Percentiles rank a stretch among this genome's conserved stretches.
phyloP scores from a whole-genome alignment of 345 rosid genomes.

The Linum trigynum region DNA sequence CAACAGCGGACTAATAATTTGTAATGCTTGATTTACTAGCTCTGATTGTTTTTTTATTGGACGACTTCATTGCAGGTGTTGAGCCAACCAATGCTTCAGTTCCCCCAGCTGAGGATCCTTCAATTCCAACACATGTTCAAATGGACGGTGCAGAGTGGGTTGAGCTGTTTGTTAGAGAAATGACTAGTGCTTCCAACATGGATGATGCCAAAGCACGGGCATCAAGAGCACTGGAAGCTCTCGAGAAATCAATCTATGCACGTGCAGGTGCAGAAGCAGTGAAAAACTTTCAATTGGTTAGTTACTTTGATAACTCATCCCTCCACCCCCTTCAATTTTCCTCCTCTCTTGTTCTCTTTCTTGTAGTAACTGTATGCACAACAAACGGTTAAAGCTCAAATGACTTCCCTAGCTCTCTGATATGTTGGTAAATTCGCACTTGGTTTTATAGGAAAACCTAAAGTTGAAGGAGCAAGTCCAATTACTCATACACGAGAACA shows the following conservation, averaged over 20 bases:
- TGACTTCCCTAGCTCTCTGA: background rate
- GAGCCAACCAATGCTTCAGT: conserved; percentile 24
- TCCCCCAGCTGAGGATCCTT: conserved; percentile 24
- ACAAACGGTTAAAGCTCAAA: background rate
- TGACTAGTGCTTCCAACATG: conserved; percentile 56
- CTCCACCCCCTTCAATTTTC: background rate
- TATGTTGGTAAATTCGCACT: background rate
- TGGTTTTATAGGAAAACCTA: conserved; percentile 41
- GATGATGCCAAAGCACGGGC: conserved; percentile 83
- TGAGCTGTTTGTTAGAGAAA: conserved; percentile 69
- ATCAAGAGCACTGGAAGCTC: conserved; percentile 58
- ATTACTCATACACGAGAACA: conserved; percentile 58
- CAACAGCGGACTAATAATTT: too few relatives aligned
- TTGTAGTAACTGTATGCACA: background rate
- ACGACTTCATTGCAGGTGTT: conserved; percentile 16
- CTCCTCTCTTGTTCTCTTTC: background rate
- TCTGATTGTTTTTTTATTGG: conserved; percentile 2
- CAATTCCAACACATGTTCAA: conserved; percentile 26
- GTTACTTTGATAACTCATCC: background rate
- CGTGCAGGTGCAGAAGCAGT: conserved; percentile 50
- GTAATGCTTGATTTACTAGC: background rate
- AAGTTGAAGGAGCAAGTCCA: conserved; percentile 65
- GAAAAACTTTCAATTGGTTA: conserved; percentile 47
- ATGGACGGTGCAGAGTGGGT: conserved; percentile 71
- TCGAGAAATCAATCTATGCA: conserved; percentile 65